Percentiles rank a stretch among this genome's conserved stretches.
phyloP scores from a whole-genome alignment of 108 stramenopile genomes.

The Nitzschia palea region DNA sequence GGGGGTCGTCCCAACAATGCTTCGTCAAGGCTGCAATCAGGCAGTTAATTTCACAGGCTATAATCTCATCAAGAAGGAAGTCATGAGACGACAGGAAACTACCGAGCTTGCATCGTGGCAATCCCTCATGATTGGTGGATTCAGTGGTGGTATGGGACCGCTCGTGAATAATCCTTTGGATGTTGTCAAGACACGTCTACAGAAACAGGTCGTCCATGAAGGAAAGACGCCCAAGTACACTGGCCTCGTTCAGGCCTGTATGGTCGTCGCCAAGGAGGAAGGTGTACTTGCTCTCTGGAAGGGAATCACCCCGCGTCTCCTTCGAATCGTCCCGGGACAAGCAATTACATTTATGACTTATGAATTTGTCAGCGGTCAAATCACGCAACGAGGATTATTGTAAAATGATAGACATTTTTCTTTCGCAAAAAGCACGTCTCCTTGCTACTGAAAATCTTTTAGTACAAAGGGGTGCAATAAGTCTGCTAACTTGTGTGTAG shows the following conservation, averaged over 20 bases:
- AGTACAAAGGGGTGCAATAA: no score
- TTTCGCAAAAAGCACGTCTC: no score
- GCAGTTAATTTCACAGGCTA: constrained; percentile 97
- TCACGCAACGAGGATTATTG: not conserved
- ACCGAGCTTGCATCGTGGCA: constrained; percentile 80
- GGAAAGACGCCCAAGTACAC: constrained; percentile 86
- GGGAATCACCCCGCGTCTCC: constrained; percentile 93
- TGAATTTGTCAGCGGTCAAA: constrained; percentile 57
- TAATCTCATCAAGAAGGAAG: constrained; percentile 74
- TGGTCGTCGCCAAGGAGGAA: constrained; percentile 91
- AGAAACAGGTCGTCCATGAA: constrained; percentile 84
- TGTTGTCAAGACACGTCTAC: constrained; percentile 95
- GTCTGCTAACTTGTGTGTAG: no score
- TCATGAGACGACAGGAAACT: constrained; percentile 26
- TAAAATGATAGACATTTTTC: not conserved
- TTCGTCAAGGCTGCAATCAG: constrained; percentile 98
- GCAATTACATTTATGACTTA: constrained; percentile 98
- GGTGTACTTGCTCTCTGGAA: constrained; percentile 93
- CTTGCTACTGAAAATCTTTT: no score
- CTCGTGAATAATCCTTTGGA: constrained; percentile 92
- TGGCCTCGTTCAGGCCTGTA: constrained; percentile 77
- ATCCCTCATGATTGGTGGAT: constrained; percentile 88
- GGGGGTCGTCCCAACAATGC: constrained; percentile 92
- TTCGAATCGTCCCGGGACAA: constrained; percentile 97
- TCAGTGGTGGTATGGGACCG: constrained; percentile 95